A percentile compares a stretch with the other conserved stretches of the same genome.
These are phyloP conservation scores for Clonostachys sp. DNA, from an alignment of 2,329 filamentous ascomycete species.

Conservation along the genomic window DNA sequence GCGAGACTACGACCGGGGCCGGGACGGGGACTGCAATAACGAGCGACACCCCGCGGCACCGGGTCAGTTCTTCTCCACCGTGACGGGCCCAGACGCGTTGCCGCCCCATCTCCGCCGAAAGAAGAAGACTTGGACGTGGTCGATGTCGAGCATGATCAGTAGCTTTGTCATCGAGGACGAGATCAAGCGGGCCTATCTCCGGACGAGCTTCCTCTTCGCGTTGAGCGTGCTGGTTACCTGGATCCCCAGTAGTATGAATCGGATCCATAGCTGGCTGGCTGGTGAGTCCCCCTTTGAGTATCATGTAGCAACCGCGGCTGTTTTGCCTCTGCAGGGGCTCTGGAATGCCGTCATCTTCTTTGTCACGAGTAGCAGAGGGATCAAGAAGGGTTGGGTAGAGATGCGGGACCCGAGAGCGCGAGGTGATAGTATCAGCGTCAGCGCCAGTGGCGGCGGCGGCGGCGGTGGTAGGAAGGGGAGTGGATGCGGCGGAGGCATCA, in stretches of 20 bases:
- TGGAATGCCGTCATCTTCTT: constrained; percentile 80
- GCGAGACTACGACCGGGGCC: not conserved
- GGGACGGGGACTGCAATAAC: not conserved
- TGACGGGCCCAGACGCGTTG: not conserved
- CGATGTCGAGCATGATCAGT: constrained; percentile 4
- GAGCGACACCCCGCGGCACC: too few relatives aligned
- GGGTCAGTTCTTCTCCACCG: not conserved
- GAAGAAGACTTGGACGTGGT: not conserved
- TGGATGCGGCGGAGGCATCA: not conserved
- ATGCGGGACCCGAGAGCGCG: not conserved
- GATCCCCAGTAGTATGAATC: constrained; percentile 67
- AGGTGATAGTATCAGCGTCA: not conserved
- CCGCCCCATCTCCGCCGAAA: constrained; percentile 8
- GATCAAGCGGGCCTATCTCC: constrained; percentile 56
- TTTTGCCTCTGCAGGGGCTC: constrained; percentile 72
- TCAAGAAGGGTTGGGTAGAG: constrained; percentile 6
- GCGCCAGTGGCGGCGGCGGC: not conserved
- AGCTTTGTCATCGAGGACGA: constrained; percentile 40
- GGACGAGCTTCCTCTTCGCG: constrained; percentile 57
- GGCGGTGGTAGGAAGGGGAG: not conserved
- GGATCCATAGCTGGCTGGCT: constrained; percentile 62
- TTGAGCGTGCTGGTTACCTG: constrained; percentile 57
- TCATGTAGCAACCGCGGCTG: constrained; percentile 65
- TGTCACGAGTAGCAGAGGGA: constrained; percentile 48
- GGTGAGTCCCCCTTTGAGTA: constrained; percentile 54